Percentiles rank a stretch among this genome's conserved stretches.
Evolutionary conservation across 345 rosid genomes (phyloP).

Genomic region (Trapa bicornis): DNA sequence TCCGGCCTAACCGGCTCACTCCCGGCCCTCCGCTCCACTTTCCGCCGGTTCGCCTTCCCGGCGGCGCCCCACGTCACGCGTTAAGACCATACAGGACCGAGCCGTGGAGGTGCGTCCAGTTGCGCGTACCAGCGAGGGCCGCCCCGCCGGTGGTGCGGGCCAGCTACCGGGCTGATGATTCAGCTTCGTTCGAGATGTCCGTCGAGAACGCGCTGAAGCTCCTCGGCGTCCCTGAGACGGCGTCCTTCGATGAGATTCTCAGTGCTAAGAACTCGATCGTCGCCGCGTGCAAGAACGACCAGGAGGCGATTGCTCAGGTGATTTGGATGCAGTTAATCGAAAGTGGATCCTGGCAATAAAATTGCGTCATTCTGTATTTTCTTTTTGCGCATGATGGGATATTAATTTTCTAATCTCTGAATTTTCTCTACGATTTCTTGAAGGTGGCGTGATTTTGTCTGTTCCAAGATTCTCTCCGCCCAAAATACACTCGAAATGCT

Average conservation of each 20-base stretch:
- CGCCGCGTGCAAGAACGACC: constrained; percentile 64
- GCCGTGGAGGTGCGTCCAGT: constrained; percentile 25
- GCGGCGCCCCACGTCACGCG: constrained; percentile 4
- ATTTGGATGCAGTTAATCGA: background rate
- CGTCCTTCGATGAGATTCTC: constrained; percentile 88
- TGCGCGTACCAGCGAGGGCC: constrained; percentile 13
- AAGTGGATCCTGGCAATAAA: background rate
- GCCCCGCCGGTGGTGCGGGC: constrained; percentile 26
- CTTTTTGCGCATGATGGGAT: background rate
- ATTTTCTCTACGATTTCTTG: background rate
- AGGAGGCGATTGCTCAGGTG: constrained; percentile 76
- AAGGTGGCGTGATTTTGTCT: no score
- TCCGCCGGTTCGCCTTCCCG: constrained; percentile 14
- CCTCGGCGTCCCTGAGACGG: constrained; percentile 74
- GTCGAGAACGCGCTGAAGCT: constrained; percentile 85
- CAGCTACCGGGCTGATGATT: constrained; percentile 75
- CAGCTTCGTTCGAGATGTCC: constrained; percentile 87
- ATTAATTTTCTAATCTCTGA: background rate
- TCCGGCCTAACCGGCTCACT: constrained; percentile 49
- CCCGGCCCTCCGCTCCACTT: constrained; percentile 27
- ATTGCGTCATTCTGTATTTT: background rate
- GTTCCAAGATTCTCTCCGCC: no score
- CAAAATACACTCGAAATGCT: background rate
- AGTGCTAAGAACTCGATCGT: constrained; percentile 80
- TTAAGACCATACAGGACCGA: constrained; percentile 17